These are phyloP conservation scores for Pseudonitzschia multiseries DNA, from an alignment of 108 stramenopile genomes.

Conservation along the genomic window DNA sequence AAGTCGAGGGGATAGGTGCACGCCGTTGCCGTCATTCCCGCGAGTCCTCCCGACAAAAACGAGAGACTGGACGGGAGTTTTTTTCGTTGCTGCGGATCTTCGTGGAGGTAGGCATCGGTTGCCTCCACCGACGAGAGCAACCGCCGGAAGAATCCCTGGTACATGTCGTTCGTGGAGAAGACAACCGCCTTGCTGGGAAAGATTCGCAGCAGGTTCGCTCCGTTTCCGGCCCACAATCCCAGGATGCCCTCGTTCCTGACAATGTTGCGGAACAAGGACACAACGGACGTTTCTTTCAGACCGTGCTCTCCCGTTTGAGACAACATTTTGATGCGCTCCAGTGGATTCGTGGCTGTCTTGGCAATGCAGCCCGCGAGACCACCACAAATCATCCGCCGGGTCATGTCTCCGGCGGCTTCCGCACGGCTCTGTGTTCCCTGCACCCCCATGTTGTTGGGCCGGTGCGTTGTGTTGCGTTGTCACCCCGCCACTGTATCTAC, in stretches of 20 bases:
- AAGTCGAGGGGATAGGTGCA: slow-evolving; percentile 87
- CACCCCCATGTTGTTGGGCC: not conserved
- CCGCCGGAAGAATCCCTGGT: slow-evolving; percentile 40
- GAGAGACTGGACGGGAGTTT: slow-evolving; percentile 45
- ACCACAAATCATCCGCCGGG: slow-evolving; percentile 66
- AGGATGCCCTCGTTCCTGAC: slow-evolving; percentile 76
- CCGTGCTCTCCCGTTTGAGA: slow-evolving; percentile 87
- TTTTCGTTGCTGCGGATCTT: slow-evolving; percentile 3
- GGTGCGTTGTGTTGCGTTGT: not conserved
- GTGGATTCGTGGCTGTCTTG: slow-evolving; percentile 88
- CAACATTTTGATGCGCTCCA: slow-evolving; percentile 89
- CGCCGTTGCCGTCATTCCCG: slow-evolving; percentile 80
- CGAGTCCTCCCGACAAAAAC: slow-evolving; percentile 82
- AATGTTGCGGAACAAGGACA: slow-evolving; percentile 65
- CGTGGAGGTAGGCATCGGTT: not conserved
- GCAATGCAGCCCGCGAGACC: slow-evolving; percentile 90
- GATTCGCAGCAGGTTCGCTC: slow-evolving; percentile 84
- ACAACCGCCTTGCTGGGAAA: slow-evolving; percentile 86
- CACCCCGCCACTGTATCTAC: too few relatives aligned
- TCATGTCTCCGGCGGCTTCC: slow-evolving; percentile 13
- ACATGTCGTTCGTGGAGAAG: slow-evolving; percentile 82
- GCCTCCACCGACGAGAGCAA: slow-evolving; percentile 8
- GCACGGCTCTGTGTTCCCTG: slow-evolving; percentile 1
- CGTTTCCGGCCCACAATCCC: slow-evolving; percentile 91
- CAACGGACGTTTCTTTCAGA: slow-evolving; percentile 24